A percentile compares a stretch with the other conserved stretches of the same genome.
Conservation (phyloP, 2,329 filamentous ascomycete species). For the Fusarium aywerte region DNA sequence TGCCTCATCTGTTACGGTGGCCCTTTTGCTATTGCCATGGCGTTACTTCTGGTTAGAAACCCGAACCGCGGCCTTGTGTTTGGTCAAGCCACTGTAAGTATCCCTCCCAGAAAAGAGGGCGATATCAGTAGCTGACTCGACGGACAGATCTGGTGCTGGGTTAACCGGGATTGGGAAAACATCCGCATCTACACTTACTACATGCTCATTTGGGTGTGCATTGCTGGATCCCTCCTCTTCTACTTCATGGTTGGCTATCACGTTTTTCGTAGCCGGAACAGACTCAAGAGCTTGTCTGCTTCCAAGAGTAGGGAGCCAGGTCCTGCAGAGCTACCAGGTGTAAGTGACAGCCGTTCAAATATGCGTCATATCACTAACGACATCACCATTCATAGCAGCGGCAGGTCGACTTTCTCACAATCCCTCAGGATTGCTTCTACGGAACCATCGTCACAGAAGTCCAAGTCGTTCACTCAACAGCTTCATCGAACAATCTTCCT, state of each 20-base stretch:
- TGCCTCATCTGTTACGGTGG: slow-evolving; percentile 76
- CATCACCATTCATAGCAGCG: slow-evolving; percentile 13
- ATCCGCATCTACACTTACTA: slow-evolving; percentile 71
- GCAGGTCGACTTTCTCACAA: slow-evolving; percentile 40
- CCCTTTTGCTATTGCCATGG: slow-evolving; percentile 73
- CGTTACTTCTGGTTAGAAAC: slow-evolving; percentile 68
- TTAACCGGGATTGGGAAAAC: slow-evolving; percentile 63
- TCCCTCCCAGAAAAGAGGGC: neutral
- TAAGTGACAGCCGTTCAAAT: neutral
- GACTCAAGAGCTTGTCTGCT: slow-evolving; percentile 62
- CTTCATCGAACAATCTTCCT: slow-evolving; percentile 39
- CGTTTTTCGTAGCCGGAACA: slow-evolving; percentile 68
- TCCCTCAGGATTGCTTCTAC: slow-evolving; percentile 54
- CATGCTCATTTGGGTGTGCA: slow-evolving; percentile 70
- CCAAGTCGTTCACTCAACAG: slow-evolving; percentile 54
- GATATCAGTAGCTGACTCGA: slow-evolving; percentile 6
- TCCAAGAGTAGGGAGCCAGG: slow-evolving; percentile 48
- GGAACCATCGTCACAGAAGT: slow-evolving; percentile 66
- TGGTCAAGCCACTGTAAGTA: slow-evolving; percentile 66
- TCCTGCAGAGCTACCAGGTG: slow-evolving; percentile 49
- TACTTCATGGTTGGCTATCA: slow-evolving; percentile 69
- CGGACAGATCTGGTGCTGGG: slow-evolving; percentile 70
- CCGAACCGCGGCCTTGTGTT: slow-evolving; percentile 57
- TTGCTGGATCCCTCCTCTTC: slow-evolving; percentile 63
- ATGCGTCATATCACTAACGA: slow-evolving; percentile 13